Percentiles rank a stretch among this genome's conserved stretches.
phyloP scores from a whole-genome alignment of 2,329 filamentous ascomycete species.

The Diaporthe vexans region DNA sequence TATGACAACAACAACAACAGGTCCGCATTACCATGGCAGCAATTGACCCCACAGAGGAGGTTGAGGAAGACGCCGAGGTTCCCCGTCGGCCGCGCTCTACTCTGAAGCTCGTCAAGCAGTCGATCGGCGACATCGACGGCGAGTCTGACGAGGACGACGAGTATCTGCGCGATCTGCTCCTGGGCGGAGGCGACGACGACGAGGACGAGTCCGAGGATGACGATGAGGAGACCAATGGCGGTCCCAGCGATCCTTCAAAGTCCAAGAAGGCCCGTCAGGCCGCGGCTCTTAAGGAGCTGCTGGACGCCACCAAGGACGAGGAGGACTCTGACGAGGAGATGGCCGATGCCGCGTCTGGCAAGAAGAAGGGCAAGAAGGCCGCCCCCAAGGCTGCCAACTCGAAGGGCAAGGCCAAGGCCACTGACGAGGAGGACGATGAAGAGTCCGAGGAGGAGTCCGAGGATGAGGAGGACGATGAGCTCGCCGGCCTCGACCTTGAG shows the following conservation, averaged over 20 bases:
- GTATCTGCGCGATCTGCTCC: conserved; percentile 70
- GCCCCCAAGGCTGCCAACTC: conserved; percentile 19
- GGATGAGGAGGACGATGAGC: conserved; percentile 63
- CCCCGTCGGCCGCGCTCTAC: conserved; percentile 82
- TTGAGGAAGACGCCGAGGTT: conserved; percentile 74
- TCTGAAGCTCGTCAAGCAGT: conserved; percentile 88
- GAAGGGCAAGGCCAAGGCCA: conserved; percentile 63
- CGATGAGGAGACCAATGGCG: conserved; percentile 82
- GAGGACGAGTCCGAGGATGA: conserved; percentile 65
- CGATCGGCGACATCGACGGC: conserved; percentile 69
- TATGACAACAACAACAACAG: conserved; percentile 60
- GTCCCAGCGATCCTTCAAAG: conserved; percentile 92
- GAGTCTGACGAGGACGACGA: conserved; percentile 78
- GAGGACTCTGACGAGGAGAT: conserved; percentile 79
- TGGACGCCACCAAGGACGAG: conserved; percentile 74
- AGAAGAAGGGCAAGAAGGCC: conserved; percentile 69
- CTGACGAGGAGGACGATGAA: conserved; percentile 64
- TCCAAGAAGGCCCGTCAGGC: conserved; percentile 87
- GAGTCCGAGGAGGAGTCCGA: conserved; percentile 65
- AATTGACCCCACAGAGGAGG: conserved; percentile 87
- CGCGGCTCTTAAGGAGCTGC: conserved; percentile 82
- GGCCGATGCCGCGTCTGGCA: conserved; percentile 69
- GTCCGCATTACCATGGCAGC: conserved; percentile 99
- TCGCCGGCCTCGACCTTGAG: conserved; percentile 79
- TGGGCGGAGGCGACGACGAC: conserved; percentile 62